Base-by-base conservation (phyloP, 805 yeast species). In the Hanseniaspora osmophila region DNA sequence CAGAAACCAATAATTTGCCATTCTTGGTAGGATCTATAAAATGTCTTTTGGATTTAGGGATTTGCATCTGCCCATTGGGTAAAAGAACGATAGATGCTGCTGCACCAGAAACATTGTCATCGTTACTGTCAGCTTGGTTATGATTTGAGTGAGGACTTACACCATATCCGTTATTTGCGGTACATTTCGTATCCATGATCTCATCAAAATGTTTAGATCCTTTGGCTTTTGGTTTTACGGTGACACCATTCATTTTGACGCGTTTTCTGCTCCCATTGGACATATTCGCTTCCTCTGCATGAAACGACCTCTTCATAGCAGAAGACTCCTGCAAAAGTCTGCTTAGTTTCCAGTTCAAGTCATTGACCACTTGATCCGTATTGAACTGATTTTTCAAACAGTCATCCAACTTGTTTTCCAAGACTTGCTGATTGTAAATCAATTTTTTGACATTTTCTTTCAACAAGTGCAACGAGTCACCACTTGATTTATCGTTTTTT, bases 401-500 rank as follows among this genome's bases (percentile, higher is more conserved):
- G 48, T 62, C 66, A 37, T 62, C 65, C 33, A 62, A 42, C 46
- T 56, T 61, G 49, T 58, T 62, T 46, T 62, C 65, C 29, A 62
- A 48, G 1, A 60, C 59, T n/a, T 55, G 49, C 47, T 62, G 66
- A 44, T 63, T 62, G 37, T 60, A 57, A 10, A 60, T 52, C 4
- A 62, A 47, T 10, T 56, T 59, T 43, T 55, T 55, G 33, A 62
- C 47, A 10, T 61, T 51, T 10, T 51, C 45, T n/a, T 58, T 49
- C 22, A 61, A 43, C 37, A 57, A 52, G 22, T 53, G 51, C 27
- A 60, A 45, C 7, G 46, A 41, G 33, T 49, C 39, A 19, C 45
- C 45, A 22, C 48, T 47, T 11, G 43, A 41, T 17, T 22, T 42
- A 40, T 50, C 52, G 12, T 48, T 45, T 9, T 42, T 44, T 3